These are phyloP conservation scores for Penicillium griseofulvum DNA, from an alignment of 2,329 filamentous ascomycete genomes.

Conservation along the genomic window DNA sequence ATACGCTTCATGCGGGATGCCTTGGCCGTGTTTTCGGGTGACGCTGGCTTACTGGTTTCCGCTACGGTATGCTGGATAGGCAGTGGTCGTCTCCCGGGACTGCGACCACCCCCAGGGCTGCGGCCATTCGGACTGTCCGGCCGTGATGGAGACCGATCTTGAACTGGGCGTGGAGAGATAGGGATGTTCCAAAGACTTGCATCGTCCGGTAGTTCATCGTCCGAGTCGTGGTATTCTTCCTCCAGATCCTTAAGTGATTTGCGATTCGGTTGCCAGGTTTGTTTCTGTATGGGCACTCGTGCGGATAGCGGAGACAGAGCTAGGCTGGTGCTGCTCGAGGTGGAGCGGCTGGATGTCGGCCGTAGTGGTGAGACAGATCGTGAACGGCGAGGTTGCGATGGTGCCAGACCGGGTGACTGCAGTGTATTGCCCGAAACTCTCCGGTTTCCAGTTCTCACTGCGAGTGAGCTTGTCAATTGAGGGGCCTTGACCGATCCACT, in stretches of 20 bases:
- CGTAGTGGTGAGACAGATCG: slow-evolving; percentile 33
- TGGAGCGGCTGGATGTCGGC: slow-evolving; percentile 23
- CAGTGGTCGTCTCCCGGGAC: slow-evolving; percentile 40
- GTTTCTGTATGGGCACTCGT: slow-evolving; percentile 32
- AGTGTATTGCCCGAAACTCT: slow-evolving; percentile 20
- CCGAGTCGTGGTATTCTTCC: slow-evolving; percentile 51
- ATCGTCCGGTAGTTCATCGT: slow-evolving; percentile 52
- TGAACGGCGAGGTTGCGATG: slow-evolving; percentile 30
- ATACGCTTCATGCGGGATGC: slow-evolving; percentile 32
- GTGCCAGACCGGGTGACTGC: slow-evolving; percentile 28
- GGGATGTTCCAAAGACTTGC: slow-evolving; percentile 52
- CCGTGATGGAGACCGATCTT: slow-evolving; percentile 42
- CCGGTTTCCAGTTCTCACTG: slow-evolving; percentile 23
- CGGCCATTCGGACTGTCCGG: slow-evolving; percentile 43
- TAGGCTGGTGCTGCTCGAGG: slow-evolving; percentile 28
- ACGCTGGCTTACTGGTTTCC: slow-evolving; percentile 24
- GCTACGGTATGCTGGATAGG: slow-evolving; percentile 42
- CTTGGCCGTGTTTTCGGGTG: slow-evolving; percentile 28
- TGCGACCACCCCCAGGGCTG: slow-evolving; percentile 33
- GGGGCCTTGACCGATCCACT: slow-evolving; percentile 27
- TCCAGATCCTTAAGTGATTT: slow-evolving; percentile 51
- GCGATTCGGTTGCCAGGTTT: slow-evolving; percentile 45
- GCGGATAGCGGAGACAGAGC: slow-evolving; percentile 27
- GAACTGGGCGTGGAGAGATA: slow-evolving; percentile 45
- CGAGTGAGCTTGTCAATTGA: slow-evolving; percentile 28